Evolutionary conservation across 169 alveolate genomes (phyloP).

Genomic region (Eimeria zaria): DNA sequence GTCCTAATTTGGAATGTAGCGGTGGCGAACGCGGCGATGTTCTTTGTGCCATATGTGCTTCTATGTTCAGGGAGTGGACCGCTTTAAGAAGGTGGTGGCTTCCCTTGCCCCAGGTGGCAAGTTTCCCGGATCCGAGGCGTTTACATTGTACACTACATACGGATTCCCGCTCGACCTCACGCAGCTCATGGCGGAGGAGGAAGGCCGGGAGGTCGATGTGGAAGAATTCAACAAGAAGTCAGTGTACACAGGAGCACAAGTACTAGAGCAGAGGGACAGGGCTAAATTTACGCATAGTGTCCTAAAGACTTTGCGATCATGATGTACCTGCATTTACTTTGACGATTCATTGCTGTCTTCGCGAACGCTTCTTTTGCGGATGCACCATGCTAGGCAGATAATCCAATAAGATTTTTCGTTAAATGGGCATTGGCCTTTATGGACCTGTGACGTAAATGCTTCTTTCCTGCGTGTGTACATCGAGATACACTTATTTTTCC

Average conservation of each 20-base stretch:
- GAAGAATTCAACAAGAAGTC: constrained; percentile 91
- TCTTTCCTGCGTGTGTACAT: background rate
- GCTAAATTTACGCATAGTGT: background rate
- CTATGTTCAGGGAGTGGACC: constrained; percentile 68
- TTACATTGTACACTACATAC: constrained; percentile 94
- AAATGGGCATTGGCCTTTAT: background rate
- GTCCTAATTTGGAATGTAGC: background rate
- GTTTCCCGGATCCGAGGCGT: constrained; percentile 89
- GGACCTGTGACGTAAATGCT: background rate
- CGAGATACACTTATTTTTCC: background rate
- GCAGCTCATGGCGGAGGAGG: constrained; percentile 96
- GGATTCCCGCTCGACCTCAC: constrained; percentile 98
- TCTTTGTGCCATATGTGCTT: background rate
- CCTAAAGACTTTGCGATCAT: background rate
- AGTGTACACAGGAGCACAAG: background rate
- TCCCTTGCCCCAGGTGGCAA: constrained; percentile 55
- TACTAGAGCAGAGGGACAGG: background rate
- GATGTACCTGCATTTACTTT: background rate
- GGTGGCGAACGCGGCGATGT: background rate
- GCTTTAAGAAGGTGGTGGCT: constrained; percentile 74
- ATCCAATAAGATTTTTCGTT: background rate
- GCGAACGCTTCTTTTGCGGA: background rate
- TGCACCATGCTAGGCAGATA: background rate
- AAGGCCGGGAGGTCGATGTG: constrained; percentile 87
- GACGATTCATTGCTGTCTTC: background rate